These are phyloP conservation scores for Dendrocalamus sinicus DNA, from an alignment of 176 grass and related monocot species.

Conservation along the genomic window DNA sequence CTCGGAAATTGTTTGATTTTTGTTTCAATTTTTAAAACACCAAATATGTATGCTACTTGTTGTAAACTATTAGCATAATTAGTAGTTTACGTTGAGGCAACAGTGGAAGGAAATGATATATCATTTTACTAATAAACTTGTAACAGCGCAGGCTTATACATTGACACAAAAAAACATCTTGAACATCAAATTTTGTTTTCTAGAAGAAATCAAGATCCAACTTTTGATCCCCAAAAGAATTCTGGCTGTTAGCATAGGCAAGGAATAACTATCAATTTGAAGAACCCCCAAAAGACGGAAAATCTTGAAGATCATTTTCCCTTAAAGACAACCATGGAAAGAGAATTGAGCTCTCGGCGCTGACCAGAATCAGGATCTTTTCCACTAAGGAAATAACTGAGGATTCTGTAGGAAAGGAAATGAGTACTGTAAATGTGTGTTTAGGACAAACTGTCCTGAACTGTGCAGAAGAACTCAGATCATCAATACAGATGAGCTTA, in stretches of 20 bases:
- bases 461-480: not conserved
- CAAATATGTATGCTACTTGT: constrained; percentile 35
- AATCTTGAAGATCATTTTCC: not conserved
- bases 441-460: not conserved
- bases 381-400: not conserved
- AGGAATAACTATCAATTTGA: not conserved
- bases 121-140: constrained; percentile 27
- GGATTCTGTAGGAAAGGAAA: not conserved
- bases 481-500: not conserved
- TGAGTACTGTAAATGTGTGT: not conserved
- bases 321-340: not conserved
- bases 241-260: not conserved
- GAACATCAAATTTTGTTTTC: constrained; percentile 14
- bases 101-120: not conserved
- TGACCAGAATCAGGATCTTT: not conserved
- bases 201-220: not conserved
- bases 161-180: not conserved
- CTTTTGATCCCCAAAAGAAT: constrained; percentile 11
- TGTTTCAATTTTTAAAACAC: constrained; percentile 37
- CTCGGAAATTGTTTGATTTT: constrained; percentile 44
- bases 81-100: constrained; percentile 33
- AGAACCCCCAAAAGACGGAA: not conserved
- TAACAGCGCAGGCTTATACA: constrained; percentile 1
- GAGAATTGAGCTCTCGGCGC: not conserved
- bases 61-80: constrained; percentile 46